These are phyloP conservation scores for Malassezia psittaci DNA, from an alignment of 1,284 basidiomycete genomes.

Conservation along the genomic window DNA sequence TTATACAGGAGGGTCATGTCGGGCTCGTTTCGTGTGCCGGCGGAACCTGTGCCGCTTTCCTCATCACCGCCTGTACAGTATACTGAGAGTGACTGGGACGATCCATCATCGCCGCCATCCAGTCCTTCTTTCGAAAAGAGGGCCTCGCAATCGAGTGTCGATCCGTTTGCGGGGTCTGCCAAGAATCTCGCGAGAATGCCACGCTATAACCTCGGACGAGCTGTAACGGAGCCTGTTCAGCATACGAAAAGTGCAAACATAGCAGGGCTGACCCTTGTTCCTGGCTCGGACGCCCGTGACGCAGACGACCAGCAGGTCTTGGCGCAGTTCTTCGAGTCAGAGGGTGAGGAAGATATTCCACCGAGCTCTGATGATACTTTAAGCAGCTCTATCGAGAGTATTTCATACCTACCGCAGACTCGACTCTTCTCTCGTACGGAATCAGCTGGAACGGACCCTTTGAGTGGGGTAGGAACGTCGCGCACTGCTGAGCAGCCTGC, in stretches of 20 bases:
- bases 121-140: slow-evolving; percentile 8
- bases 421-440: slow-evolving; percentile 17
- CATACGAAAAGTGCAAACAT: background rate
- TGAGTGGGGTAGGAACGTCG: slow-evolving; percentile 13
- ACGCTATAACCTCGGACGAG: background rate
- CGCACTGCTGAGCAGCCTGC: background rate
- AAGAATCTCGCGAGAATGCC: background rate
- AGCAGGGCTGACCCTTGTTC: slow-evolving; percentile 2
- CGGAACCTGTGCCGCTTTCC: background rate
- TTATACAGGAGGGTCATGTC: background rate
- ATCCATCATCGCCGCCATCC: slow-evolving; percentile 15
- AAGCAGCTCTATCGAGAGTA: background rate
- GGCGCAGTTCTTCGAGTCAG: slow-evolving; percentile 13
- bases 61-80: slow-evolving; percentile 7
- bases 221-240: slow-evolving; percentile 4
- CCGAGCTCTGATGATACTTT: slow-evolving; percentile 12
- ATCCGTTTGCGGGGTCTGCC: slow-evolving; percentile 16
- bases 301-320: slow-evolving; percentile 1
- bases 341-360: slow-evolving; percentile 1
- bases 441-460: slow-evolving; percentile 20
- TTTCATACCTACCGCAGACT: background rate
- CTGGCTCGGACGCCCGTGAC: background rate
- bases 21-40: slow-evolving; percentile 9
- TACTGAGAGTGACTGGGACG: background rate
- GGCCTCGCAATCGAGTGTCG: background rate